Conservation (phyloP, 2,329 filamentous ascomycete species). For the Emergomyces pasteurianus region DNA sequence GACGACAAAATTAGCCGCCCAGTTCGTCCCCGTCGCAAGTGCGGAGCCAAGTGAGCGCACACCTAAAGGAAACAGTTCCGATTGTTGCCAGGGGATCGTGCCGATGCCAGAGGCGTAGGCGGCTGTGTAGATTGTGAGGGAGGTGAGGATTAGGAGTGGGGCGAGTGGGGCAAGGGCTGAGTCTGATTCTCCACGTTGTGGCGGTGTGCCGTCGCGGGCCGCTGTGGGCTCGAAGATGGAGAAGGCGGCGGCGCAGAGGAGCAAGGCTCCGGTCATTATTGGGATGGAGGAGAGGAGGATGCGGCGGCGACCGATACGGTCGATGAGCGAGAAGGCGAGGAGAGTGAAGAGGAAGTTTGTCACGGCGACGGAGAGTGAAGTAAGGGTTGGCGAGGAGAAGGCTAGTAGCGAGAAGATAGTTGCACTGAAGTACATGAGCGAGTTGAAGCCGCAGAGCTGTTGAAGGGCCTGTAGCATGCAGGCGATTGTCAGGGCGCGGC, state of each 20-base stretch:
- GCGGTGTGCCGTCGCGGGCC: conserved; percentile 14
- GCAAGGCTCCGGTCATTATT: conserved; percentile 64
- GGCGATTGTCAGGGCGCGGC: conserved; percentile 66
- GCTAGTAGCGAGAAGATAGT: conserved; percentile 69
- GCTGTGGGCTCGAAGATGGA: conserved; percentile 43
- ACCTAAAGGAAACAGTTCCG: conserved; percentile 67
- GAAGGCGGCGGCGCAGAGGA: conserved; percentile 63
- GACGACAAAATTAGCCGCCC: conserved; percentile 75
- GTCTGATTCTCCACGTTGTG: conserved; percentile 9
- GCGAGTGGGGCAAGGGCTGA: conserved; percentile 30
- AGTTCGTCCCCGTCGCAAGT: conserved; percentile 63
- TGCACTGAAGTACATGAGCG: conserved; percentile 82
- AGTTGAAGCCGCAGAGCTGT: conserved; percentile 84
- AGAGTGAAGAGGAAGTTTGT: conserved; percentile 75
- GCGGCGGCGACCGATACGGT: conserved; percentile 63
- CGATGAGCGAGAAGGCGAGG: conserved; percentile 64
- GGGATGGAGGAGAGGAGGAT: conserved; percentile 77
- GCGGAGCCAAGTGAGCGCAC: conserved; percentile 52
- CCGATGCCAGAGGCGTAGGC: conserved; percentile 79
- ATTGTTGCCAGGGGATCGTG: conserved; percentile 93
- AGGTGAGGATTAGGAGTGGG: conserved; percentile 51
- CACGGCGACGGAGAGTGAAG: conserved; percentile 65
- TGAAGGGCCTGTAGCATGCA: conserved; percentile 79
- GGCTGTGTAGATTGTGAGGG: conserved; percentile 73
- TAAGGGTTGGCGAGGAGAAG: conserved; percentile 67